These are phyloP conservation scores for Candida andamanensis DNA, from an alignment of 805 yeast genomes.

Conservation along the genomic window DNA sequence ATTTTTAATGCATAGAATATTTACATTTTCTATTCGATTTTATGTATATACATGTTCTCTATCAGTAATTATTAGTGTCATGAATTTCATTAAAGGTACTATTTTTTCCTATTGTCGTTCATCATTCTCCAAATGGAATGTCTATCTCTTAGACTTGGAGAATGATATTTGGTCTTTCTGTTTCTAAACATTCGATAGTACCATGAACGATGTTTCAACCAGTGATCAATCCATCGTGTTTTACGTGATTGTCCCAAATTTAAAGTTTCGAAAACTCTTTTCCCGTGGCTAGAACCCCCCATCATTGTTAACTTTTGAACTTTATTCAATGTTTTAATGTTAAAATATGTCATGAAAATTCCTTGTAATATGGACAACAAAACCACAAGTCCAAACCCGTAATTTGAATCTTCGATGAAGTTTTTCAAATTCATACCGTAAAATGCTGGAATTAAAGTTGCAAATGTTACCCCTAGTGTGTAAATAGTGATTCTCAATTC, in stretches of 20 bases:
- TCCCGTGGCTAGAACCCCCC: constrained; percentile 15
- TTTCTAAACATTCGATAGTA: neutral
- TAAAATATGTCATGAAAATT: constrained; percentile 46
- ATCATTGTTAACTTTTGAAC: constrained; percentile 68
- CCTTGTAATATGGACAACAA: constrained; percentile 51
- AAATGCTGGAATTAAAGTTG: constrained; percentile 79
- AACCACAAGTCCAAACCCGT: constrained; percentile 60
- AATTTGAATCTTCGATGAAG: constrained; percentile 62
- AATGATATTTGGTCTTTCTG: constrained; percentile 12
- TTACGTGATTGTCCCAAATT: constrained; percentile 1
- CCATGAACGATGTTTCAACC: neutral
- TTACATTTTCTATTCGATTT: neutral
- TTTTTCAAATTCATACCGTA: constrained; percentile 85
- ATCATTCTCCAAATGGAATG: constrained; percentile 42
- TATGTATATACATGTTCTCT: constrained; percentile 5
- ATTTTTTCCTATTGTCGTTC: constrained; percentile 26
- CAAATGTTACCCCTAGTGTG: constrained; percentile 80
- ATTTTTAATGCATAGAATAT: neutral
- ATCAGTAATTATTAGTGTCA: constrained; percentile 1
- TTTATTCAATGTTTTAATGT: constrained; percentile 51
- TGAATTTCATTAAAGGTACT: too few relatives aligned
- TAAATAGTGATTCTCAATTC: constrained; percentile 80
- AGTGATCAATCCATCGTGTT: constrained; percentile 1
- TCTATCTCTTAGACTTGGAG: constrained; percentile 32
- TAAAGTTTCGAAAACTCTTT: constrained; percentile 4